Evolutionary conservation across 306 rosid genomes (phyloP), one percentile per base, ranked within the genome.

Genomic region (Cicer chorassanicum): DNA sequence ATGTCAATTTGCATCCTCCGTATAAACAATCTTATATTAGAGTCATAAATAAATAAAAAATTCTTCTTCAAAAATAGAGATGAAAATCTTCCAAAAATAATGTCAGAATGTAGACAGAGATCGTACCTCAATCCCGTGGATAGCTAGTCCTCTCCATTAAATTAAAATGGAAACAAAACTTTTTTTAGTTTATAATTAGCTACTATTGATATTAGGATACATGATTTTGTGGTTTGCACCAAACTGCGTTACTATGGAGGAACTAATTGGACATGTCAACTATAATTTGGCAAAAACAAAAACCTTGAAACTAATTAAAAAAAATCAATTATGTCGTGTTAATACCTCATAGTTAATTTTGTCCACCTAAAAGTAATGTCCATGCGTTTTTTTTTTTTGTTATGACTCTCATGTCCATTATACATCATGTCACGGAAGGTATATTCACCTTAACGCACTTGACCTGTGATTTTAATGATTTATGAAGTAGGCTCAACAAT

Each of bases 181-280:
- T 83, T 60, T 2, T 63, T 65, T 55, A 80, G 62, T 16, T 51
- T 70, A 76, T 84, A 59, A 72, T 72, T 66, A 55, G 53, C 11
- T 44, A 43, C 34, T 77, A 70, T 56, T 63, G 7, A 24, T 4
- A 24, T 4, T 6, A 68, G 46, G 64, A 69, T 68, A 66, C 9
- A 43, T 68, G 64, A 19, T 60, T 61, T 82, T 61, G 54, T 70
- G 16, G 34, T 24, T 24, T 24, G 34, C 34, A 61, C 82, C 76
- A 67, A 82, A 72, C 77, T 70, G 45, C 34, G 53, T 75, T 70
- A 63, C 69, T 51, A 69, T 34, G 70, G 45, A 40, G 45, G 54
- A 78, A 78, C 61, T 69, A 74, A 40, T 15, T 46, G 78, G 83
- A 79, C 81, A 74, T 69, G 70, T 54, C 61, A 78, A 70, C 83